phyloP scores from a whole-genome alignment of 805 yeast species.

The Clavispora phyllophila region DNA sequence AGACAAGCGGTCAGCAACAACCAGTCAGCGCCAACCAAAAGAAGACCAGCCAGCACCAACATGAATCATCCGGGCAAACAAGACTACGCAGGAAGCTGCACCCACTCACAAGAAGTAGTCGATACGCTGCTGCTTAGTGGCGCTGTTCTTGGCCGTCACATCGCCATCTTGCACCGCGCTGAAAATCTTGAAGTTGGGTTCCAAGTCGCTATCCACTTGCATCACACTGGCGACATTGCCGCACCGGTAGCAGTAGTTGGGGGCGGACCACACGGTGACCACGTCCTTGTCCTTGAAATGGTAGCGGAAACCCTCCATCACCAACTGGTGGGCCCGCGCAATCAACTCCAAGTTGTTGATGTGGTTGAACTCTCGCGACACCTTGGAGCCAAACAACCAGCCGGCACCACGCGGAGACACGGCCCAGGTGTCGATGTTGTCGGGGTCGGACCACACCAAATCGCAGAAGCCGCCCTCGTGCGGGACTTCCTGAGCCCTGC shows the following conservation, averaged over 20 bases:
- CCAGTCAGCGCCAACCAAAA: not conserved
- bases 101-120: conserved; percentile 38
- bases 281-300: conserved; percentile 96
- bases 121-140: conserved; percentile 39
- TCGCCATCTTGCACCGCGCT: conserved; percentile 91
- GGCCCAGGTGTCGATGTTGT: conserved; percentile 97
- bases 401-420: conserved; percentile 98
- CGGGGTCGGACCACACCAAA: conserved; percentile 97
- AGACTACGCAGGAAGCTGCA: too few relatives aligned
- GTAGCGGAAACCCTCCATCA: conserved; percentile 96
- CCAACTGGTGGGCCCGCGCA: conserved; percentile 96
- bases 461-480: conserved; percentile 99
- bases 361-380: conserved; percentile 93
- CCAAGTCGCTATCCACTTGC: conserved; percentile 85
- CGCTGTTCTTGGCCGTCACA: conserved; percentile 33
- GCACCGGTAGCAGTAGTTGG: conserved; percentile 94
- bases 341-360: conserved; percentile 83
- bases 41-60: too few relatives aligned
- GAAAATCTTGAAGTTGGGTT: conserved; percentile 88
- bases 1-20: not conserved
- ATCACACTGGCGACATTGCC: conserved; percentile 98
- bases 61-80: too few relatives aligned
- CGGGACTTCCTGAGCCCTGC: conserved; percentile 97
- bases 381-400: conserved; percentile 93
- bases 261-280: conserved; percentile 98